phyloP scores from a whole-genome alignment of 1,284 basidiomycete species.

The Apiotrichum veenhuisii region DNA sequence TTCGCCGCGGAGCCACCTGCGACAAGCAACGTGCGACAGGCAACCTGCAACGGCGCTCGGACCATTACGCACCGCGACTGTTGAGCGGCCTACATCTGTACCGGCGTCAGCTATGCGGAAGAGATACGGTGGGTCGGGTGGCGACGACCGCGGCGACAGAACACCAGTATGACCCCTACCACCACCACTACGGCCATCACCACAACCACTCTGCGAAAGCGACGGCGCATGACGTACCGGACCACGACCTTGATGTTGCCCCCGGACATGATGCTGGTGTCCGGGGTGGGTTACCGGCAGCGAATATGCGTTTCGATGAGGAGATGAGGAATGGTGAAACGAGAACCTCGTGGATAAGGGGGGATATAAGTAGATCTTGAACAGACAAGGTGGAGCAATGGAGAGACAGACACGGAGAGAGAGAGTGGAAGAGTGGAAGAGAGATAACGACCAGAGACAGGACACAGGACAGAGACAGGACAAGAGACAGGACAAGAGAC shows the following conservation, averaged over 20 bases:
- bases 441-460: too few species aligned
- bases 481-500: neutral
- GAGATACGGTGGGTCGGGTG: neutral
- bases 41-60: neutral
- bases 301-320: neutral
- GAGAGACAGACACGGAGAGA: neutral
- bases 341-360: neutral
- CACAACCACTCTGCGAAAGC: neutral
- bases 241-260: constrained; percentile 89
- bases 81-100: constrained; percentile 87
- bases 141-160: neutral
- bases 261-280: constrained; percentile 49
- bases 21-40: too few species aligned
- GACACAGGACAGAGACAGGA: neutral
- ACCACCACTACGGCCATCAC: too few species aligned
- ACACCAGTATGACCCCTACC: too few species aligned
- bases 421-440: neutral
- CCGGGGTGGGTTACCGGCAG: constrained; percentile 3
- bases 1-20: too few species aligned
- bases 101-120: neutral
- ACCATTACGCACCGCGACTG: constrained; percentile 64
- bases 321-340: neutral
- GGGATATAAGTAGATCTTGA: too few species aligned
- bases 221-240: constrained; percentile 41
- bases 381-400: neutral